These are phyloP conservation scores for Calonectria pteridis DNA, from an alignment of 2,329 filamentous ascomycete genomes.

Conservation along the genomic window DNA sequence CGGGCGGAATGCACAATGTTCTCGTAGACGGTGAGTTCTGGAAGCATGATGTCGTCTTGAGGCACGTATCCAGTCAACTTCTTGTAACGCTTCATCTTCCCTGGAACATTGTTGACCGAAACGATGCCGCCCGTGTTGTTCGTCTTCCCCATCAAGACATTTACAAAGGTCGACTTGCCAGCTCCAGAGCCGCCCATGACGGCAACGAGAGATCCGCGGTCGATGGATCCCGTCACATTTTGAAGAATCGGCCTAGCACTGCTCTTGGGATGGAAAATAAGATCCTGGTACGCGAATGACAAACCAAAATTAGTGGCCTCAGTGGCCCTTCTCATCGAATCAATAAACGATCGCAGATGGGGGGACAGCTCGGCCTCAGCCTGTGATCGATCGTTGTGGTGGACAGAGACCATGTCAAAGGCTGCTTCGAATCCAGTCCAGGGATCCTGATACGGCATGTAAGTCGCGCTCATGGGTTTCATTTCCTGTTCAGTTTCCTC, in stretches of 20 bases:
- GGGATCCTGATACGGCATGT: conserved; percentile 42
- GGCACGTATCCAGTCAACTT: conserved; percentile 73
- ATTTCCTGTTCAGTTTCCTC: conserved; percentile 53
- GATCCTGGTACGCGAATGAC: conserved; percentile 64
- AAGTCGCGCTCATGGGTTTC: conserved; percentile 49
- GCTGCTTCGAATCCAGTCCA: conserved; percentile 54
- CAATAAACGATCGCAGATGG: conserved; percentile 63
- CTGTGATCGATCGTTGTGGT: conserved; percentile 40
- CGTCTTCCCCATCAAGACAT: conserved; percentile 71
- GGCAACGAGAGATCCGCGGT: conserved; percentile 66
- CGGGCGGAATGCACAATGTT: conserved; percentile 72
- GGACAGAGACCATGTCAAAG: conserved; percentile 48
- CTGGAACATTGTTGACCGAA: conserved; percentile 64
- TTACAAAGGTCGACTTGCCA: conserved; percentile 71
- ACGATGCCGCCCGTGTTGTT: conserved; percentile 63
- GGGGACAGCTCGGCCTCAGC: conserved; percentile 36
- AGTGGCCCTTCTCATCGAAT: conserved; percentile 65
- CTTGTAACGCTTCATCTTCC: conserved; percentile 64
- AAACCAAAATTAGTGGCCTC: conserved; percentile 65
- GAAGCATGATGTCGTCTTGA: conserved; percentile 71
- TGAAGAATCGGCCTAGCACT: conserved; percentile 61
- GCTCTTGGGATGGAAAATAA: conserved; percentile 62
- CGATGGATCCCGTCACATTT: conserved; percentile 66
- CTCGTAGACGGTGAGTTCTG: conserved; percentile 71
- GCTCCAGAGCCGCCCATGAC: conserved; percentile 73